phyloP scores from a whole-genome alignment of 2,329 filamentous ascomycete genomes.

The Gaeumannomyces sp. region DNA sequence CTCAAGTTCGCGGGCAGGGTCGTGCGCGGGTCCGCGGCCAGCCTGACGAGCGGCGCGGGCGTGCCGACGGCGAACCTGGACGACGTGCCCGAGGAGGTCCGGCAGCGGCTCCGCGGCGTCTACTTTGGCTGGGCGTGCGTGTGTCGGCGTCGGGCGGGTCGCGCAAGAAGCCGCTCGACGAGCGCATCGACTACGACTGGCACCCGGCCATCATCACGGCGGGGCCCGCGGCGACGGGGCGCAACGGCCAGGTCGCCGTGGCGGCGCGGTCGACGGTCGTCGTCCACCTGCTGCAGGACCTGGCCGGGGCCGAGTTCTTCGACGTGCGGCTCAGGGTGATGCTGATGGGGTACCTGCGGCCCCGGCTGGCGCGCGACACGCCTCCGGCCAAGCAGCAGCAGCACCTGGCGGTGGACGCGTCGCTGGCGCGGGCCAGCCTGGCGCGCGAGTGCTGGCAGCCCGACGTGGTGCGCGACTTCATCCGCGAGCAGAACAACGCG shows the following conservation, averaged over 20 bases:
- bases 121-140: conserved; percentile 60
- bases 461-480: conserved; percentile 30
- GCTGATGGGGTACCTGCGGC: conserved; percentile 51
- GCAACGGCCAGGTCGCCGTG: conserved; percentile 34
- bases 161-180: conserved; percentile 23
- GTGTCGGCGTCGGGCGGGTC: conserved; percentile 26
- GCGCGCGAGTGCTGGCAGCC: conserved; percentile 40
- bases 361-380: conserved; percentile 26
- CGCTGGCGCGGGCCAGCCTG: conserved; percentile 34
- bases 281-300: conserved; percentile 49
- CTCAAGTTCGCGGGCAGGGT: conserved; percentile 44
- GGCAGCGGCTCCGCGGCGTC: conserved; percentile 49
- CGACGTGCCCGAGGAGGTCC: conserved; percentile 45
- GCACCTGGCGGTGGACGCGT: conserved; percentile 17
- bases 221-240: conserved; percentile 38
- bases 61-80: conserved; percentile 49
- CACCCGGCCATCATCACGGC: conserved; percentile 53
- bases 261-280: conserved; percentile 28
- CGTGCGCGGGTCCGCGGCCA: conserved; percentile 34
- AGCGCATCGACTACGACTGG: conserved; percentile 42
- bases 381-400: conserved; percentile 2
- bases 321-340: conserved; percentile 43
- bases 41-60: conserved; percentile 26
- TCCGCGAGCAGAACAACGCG: conserved; percentile 32
- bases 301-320: conserved; percentile 32